phyloP scores from a whole-genome alignment of 129 eudicot species.

The Chrysanthemum seticuspe region DNA sequence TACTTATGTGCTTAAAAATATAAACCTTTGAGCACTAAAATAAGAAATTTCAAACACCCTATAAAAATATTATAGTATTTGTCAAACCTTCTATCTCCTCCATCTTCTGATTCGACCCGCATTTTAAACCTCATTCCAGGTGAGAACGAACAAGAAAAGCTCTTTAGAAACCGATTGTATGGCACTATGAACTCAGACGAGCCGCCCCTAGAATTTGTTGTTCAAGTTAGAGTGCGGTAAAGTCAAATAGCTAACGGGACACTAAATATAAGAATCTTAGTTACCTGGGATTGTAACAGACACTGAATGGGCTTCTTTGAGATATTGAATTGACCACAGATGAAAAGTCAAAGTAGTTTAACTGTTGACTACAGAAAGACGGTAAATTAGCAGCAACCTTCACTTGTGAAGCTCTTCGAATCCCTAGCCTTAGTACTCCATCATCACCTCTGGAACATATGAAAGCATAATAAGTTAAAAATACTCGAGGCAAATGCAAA shows the following conservation, averaged over 20 bases:
- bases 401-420: constrained; percentile 73
- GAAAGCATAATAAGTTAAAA: neutral
- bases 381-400: constrained; percentile 39
- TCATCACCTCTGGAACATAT: constrained; percentile 63
- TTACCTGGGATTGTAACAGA: constrained; percentile 88
- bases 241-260: neutral
- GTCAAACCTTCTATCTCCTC: constrained; percentile 76
- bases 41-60: neutral
- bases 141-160: constrained; percentile 52
- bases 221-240: constrained; percentile 14
- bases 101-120: constrained; percentile 81
- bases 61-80: neutral
- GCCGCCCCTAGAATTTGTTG: constrained; percentile 47
- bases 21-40: too few relatives aligned
- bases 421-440: constrained; percentile 90
- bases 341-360: constrained; percentile 38
- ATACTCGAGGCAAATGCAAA: neutral
- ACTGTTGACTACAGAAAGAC: constrained; percentile 37
- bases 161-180: constrained; percentile 51
- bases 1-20: neutral
- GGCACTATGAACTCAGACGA: constrained; percentile 80
- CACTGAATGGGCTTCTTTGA: constrained; percentile 40
- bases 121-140: constrained; percentile 83
- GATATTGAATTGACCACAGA: constrained; percentile 63
- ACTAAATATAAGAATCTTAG: neutral